These are phyloP conservation scores for Ganoderma meredithae DNA, from an alignment of 1,284 basidiomycete species.

Conservation along the genomic window DNA sequence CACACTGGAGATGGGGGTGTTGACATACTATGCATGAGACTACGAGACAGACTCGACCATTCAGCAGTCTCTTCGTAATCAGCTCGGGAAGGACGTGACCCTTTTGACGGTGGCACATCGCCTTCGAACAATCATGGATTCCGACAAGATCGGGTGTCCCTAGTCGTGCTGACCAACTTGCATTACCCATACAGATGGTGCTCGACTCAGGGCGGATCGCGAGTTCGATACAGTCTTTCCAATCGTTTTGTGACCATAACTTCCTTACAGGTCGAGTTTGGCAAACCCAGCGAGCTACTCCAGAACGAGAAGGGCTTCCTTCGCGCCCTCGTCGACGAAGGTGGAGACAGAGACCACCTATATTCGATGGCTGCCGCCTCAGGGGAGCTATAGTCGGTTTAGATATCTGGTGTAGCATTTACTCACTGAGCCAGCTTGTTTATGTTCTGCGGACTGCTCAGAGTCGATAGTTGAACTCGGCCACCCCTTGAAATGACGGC, in stretches of 20 bases:
- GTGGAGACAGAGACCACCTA: constrained; percentile 57
- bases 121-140: constrained; percentile 75
- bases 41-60: constrained; percentile 67
- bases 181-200: constrained; percentile 42
- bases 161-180: constrained; percentile 2
- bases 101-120: constrained; percentile 75
- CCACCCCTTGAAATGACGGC: too few species aligned
- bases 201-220: constrained; percentile 48
- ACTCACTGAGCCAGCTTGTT: too few species aligned
- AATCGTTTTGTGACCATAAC: not conserved
- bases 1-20: not conserved
- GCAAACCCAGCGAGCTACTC: constrained; percentile 67
- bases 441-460: too few species aligned
- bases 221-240: constrained; percentile 14
- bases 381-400: too few species aligned
- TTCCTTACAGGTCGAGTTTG: constrained; percentile 57
- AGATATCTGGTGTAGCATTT: too few species aligned
- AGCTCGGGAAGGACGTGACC: constrained; percentile 61
- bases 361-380: constrained; percentile 48
- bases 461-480: too few species aligned
- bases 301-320: constrained; percentile 58
- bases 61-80: constrained; percentile 61
- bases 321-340: constrained; percentile 64
- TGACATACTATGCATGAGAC: constrained; percentile 42
- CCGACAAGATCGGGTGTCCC: constrained; percentile 45